These are phyloP conservation scores for Triticum urartu DNA, from an alignment of 176 grass and related monocot species.

Conservation along the genomic window DNA sequence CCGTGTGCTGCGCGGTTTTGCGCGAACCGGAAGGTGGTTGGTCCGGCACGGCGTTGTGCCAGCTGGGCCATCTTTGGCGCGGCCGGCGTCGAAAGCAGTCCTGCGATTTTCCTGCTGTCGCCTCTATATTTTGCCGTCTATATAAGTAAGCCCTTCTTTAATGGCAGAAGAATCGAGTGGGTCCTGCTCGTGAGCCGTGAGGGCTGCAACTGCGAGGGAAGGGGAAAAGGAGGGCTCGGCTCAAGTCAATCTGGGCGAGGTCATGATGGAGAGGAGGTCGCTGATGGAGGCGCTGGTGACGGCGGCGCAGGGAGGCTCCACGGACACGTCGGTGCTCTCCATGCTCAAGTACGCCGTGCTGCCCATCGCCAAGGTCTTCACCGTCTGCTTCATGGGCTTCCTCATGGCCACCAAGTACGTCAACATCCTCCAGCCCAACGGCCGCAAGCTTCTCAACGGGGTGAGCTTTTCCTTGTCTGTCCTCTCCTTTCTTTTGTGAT, in stretches of 20 bases:
- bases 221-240: background rate
- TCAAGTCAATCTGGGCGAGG: too few relatives aligned
- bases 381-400: conserved; percentile 98
- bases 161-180: conserved; percentile 8
- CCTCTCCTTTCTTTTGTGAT: conserved; percentile 22
- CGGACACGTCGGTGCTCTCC: conserved; percentile 55
- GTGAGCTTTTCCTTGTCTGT: conserved; percentile 34
- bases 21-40: background rate
- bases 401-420: conserved; percentile 96
- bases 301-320: conserved; percentile 53
- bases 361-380: conserved; percentile 97
- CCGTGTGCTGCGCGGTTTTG: background rate
- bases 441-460: conserved; percentile 94
- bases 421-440: conserved; percentile 89
- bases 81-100: conserved; percentile 8
- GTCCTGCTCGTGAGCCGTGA: background rate
- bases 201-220: background rate
- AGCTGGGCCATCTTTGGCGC: background rate
- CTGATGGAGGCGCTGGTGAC: conserved; percentile 54
- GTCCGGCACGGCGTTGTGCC: conserved; percentile 1
- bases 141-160: background rate
- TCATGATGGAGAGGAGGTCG: conserved; percentile 73
- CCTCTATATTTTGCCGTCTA: conserved; percentile 22
- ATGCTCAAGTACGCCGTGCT: conserved; percentile 81
- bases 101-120: conserved; percentile 29